Evolutionary conservation across 345 rosid genomes (phyloP).

Genomic region (Angophora floribunda): DNA sequence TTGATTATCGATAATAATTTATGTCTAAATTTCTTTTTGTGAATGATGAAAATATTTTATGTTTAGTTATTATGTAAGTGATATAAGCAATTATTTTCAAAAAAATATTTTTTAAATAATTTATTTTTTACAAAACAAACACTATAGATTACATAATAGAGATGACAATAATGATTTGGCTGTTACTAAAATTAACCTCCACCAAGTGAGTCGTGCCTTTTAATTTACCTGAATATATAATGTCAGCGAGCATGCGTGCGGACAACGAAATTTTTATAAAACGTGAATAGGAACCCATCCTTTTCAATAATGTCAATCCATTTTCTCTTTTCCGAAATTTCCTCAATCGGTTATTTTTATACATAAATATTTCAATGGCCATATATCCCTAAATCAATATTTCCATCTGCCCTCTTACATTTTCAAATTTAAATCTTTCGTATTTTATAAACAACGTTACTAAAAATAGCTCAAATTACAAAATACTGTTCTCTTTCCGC

Average conservation of each 20-base stretch:
- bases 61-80: too few relatives aligned
- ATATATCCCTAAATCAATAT: not conserved
- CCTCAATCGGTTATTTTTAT: not conserved
- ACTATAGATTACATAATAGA: not conserved
- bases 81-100: too few relatives aligned
- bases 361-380: not conserved
- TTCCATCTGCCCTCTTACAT: not conserved
- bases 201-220: not conserved
- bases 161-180: not conserved
- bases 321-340: not conserved
- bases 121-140: too few relatives aligned
- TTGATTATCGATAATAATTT: rapidly evolving
- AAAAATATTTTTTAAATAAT: too few relatives aligned
- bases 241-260: not conserved
- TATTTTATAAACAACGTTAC: not conserved
- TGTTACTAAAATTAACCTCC: not conserved
- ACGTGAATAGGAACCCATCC: not conserved
- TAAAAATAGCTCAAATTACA: not conserved
- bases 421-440: not conserved
- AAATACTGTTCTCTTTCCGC: not conserved
- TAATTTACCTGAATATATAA: not conserved
- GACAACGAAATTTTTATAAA: not conserved
- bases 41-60: too few relatives aligned
- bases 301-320: not conserved
- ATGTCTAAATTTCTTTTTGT: rapidly evolving